phyloP scores from a whole-genome alignment of 331 rosid genomes.

The Dryas integrifolia region DNA sequence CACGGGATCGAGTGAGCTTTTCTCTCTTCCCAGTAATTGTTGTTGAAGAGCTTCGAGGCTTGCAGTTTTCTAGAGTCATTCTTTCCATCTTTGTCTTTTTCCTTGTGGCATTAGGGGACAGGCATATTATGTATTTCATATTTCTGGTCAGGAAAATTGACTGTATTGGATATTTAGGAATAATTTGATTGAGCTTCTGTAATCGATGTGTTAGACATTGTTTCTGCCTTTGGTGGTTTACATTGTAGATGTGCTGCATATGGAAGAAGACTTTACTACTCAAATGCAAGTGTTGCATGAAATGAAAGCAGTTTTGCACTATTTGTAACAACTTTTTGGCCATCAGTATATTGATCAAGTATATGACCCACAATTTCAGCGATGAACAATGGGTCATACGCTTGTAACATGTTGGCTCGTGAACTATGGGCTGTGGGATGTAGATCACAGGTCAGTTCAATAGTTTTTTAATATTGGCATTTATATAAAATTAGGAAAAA shows the following conservation, averaged over 20 bases:
- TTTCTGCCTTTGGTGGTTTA: slow-evolving; percentile 15
- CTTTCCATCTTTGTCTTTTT: slow-evolving; percentile 2
- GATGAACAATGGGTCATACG: no score
- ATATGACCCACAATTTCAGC: no score
- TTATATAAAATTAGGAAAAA: no score
- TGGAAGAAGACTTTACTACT: neutral
- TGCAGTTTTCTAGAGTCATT: slow-evolving; percentile 19
- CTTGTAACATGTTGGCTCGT: no score
- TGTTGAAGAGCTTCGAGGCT: slow-evolving; percentile 25
- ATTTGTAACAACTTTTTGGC: slow-evolving; percentile 1
- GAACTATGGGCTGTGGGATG: no score
- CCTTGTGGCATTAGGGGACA: slow-evolving; percentile 13
- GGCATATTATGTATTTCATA: slow-evolving; percentile 16
- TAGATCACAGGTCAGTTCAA: no score
- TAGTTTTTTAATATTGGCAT: no score
- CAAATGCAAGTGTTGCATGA: neutral
- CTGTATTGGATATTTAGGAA: slow-evolving; percentile 15
- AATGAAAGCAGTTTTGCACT: neutral
- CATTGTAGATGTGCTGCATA: neutral
- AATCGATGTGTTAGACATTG: slow-evolving; percentile 9
- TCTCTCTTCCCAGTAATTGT: slow-evolving; percentile 20
- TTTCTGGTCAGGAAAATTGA: slow-evolving; percentile 15
- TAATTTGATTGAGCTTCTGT: slow-evolving; percentile 21
- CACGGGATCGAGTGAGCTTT: slow-evolving; percentile 62
- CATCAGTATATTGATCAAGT: neutral